These are phyloP conservation scores for Trichosporon sp. DNA, from an alignment of 1,284 basidiomycete genomes.

Conservation along the genomic window DNA sequence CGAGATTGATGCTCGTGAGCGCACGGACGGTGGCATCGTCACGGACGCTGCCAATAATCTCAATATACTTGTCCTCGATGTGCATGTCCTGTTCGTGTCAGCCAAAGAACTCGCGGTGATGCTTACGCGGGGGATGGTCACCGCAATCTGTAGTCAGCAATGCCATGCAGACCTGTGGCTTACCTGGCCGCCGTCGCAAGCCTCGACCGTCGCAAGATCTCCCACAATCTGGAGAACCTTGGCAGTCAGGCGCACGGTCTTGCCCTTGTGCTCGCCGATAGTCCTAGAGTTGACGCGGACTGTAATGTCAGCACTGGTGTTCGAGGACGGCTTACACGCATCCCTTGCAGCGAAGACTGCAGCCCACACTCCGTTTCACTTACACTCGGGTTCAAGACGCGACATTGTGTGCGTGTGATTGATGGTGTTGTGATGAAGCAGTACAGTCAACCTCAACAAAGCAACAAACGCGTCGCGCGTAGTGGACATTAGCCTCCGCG, in stretches of 20 bases:
- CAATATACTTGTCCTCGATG: constrained; percentile 65
- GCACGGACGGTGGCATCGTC: constrained; percentile 67
- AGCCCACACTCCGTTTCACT: constrained; percentile 24
- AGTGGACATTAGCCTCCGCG: background rate
- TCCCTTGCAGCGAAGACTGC: no score
- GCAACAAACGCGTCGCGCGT: constrained; percentile 10
- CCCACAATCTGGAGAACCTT: constrained; percentile 67
- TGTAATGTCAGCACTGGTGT: constrained; percentile 26
- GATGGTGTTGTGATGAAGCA: background rate
- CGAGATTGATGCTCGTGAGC: constrained; percentile 66
- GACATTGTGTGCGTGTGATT: constrained; percentile 37
- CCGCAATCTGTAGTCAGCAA: constrained; percentile 59
- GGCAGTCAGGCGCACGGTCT: constrained; percentile 70
- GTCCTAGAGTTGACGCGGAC: constrained; percentile 51
- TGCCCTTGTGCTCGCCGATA: constrained; percentile 48
- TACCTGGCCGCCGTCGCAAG: constrained; percentile 70
- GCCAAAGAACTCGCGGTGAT: background rate
- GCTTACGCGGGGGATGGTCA: constrained; percentile 61
- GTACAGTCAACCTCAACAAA: background rate
- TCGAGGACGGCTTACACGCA: no score
- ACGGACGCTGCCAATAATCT: constrained; percentile 72
- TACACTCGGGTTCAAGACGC: constrained; percentile 50
- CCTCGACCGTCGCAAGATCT: constrained; percentile 66
- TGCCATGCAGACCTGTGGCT: constrained; percentile 22
- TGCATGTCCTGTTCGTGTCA: constrained; percentile 58